A percentile compares a stretch with the other conserved stretches of the same genome.
Conservation (phyloP, 2,329 filamentous ascomycete genomes). For the Cordyceps tenuipes region DNA sequence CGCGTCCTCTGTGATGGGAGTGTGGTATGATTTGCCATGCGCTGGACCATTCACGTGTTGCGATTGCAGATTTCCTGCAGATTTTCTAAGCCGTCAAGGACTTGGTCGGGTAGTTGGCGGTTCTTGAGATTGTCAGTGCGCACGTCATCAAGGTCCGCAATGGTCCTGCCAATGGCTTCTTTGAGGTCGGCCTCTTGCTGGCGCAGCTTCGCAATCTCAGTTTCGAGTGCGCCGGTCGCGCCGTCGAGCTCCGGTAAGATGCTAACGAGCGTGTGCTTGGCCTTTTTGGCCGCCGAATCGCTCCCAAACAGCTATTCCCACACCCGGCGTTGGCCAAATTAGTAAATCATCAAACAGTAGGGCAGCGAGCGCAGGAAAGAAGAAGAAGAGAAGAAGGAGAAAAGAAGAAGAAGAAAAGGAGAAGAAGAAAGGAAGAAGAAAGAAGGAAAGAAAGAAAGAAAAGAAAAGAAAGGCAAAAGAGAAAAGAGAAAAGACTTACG, state of each 20-base stretch:
- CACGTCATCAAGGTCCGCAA: conserved; percentile 72
- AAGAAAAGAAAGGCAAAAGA: background rate
- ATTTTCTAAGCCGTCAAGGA: conserved; percentile 53
- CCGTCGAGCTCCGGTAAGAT: conserved; percentile 62
- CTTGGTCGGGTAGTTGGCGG: conserved; percentile 53
- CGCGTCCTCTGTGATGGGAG: background rate
- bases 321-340: background rate
- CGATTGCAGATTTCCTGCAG: conserved; percentile 52
- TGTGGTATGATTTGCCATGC: background rate
- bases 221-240: conserved; percentile 57
- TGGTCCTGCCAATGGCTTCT: conserved; percentile 52
- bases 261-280: conserved; percentile 52
- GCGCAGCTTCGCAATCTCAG: conserved; percentile 58
- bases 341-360: background rate
- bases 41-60: conserved; percentile 26
- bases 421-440: conserved; percentile 9
- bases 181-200: conserved; percentile 54
- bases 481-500: conserved; percentile 28
- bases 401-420: conserved; percentile 5
- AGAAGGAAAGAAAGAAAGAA: conserved; percentile 1
- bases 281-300: conserved; percentile 33
- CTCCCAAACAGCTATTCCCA: conserved; percentile 48
- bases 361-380: background rate
- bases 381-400: conserved; percentile 3
- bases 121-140: conserved; percentile 70